These are phyloP conservation scores for Pythium folliculosum DNA, from an alignment of 352 stramenopile species.

Conservation along the genomic window DNA sequence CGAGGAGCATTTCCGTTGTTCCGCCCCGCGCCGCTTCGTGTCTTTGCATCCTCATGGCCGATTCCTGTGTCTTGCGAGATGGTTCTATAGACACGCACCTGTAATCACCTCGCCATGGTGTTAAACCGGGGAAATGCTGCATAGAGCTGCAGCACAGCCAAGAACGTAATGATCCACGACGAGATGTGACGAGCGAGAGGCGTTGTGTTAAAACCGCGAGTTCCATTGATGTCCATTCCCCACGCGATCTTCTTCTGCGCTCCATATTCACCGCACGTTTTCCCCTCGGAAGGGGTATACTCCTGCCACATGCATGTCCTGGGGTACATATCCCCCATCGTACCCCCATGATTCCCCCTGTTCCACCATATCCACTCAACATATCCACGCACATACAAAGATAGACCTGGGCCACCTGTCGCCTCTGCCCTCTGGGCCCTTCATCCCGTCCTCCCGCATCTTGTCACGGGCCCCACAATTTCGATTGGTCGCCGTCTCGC, in stretches of 20 bases:
- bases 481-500: background rate
- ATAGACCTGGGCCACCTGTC: no score
- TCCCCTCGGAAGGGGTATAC: background rate
- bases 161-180: no score
- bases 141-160: conserved; percentile 9
- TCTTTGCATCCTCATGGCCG: conserved; percentile 13
- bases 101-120: background rate
- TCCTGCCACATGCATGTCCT: background rate
- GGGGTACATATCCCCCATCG: background rate
- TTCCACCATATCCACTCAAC: no score
- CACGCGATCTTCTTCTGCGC: no score
- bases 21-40: background rate
- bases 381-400: no score
- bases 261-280: conserved; percentile 5
- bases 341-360: no score
- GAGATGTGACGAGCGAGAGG: background rate
- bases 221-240: background rate
- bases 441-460: no score
- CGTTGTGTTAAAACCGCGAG: background rate
- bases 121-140: conserved; percentile 6
- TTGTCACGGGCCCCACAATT: background rate
- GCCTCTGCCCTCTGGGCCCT: no score
- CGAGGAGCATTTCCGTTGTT: no score
- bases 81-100: conserved; percentile 18
- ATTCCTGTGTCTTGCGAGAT: background rate